A percentile compares a stretch with the other conserved stretches of the same genome.
Evolutionary conservation across 495 filamentous ascomycete genomes (phyloP).

Genomic region (Darksidea phi): DNA sequence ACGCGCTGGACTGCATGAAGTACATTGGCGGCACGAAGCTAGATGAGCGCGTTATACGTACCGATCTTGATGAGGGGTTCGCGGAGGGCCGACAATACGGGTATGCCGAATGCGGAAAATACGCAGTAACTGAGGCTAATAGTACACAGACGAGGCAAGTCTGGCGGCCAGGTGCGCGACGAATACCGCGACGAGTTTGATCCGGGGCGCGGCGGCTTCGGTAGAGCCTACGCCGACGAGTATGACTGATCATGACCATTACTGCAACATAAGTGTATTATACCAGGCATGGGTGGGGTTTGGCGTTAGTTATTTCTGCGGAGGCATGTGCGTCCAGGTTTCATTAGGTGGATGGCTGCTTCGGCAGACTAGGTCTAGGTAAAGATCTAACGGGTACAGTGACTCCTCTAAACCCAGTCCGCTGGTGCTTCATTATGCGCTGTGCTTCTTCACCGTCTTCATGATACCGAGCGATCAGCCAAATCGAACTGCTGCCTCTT

Average conservation of each 20-base stretch:
- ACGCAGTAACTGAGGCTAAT: conserved; percentile 7
- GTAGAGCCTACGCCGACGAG: conserved; percentile 46
- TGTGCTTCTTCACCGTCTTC: background rate
- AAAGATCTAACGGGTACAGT: background rate
- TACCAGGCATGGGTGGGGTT: background rate
- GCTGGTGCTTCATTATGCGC: background rate
- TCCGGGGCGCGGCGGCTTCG: conserved; percentile 85
- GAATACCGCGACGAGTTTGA: conserved; percentile 97
- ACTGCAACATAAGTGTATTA: background rate
- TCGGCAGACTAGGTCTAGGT: background rate
- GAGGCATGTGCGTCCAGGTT: background rate
- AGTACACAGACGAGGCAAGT: conserved; percentile 67
- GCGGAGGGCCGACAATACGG: conserved; percentile 95
- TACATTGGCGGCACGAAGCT: conserved; percentile 98
- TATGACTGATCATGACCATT: background rate
- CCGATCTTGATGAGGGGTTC: conserved; percentile 96
- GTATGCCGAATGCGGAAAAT: conserved; percentile 39
- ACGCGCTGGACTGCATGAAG: conserved; percentile 96
- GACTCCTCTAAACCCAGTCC: background rate
- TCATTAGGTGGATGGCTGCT: background rate
- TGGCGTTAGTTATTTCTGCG: no score
- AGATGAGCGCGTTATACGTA: conserved; percentile 92
- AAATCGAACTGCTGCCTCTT: conserved; percentile 25
- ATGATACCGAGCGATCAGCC: conserved; percentile 11
- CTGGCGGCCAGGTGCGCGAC: conserved; percentile 93